Evolutionary conservation across 1,284 basidiomycete species (phyloP), one percentile per base, ranked within the genome.

Genomic region (Phenoliferia sp.): DNA sequence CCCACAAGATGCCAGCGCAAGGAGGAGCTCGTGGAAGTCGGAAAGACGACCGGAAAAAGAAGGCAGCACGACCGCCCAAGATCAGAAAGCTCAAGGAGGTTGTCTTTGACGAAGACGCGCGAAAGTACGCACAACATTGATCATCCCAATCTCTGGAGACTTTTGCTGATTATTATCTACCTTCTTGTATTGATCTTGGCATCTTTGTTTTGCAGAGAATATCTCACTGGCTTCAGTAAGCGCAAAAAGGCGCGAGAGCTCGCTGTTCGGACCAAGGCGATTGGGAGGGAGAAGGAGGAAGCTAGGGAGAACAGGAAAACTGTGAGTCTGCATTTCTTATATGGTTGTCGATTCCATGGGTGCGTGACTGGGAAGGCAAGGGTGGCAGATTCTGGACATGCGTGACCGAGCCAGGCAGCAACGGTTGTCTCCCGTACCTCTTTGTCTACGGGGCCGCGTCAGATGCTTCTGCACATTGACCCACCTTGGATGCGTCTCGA

Each of bases 221-320:
- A 87, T 79, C 78, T 93, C 76, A 92, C 90, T 15, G 90, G 90
- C 22, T 93, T 93, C 78, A 88, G 88, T 77, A 92, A 92, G 79
- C 86, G 90, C 71, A 93, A 93, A 77, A 77, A 90, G 61, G 85
- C 85, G 72, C 89, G 88, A 77, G 84, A 86, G 74, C 87, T 90
- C 28, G 70, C 70, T 26, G 70, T 64, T 39, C 34, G 68, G 34
- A 62, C 67, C 58, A 59, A 68, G 59, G 72, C 72, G 3, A 68
- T 71, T 35, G 64, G 62, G 58, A 69, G 73, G 31, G 75, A 76
- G 58, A 70, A 65, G 62, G 69, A 74, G 44, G 75, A 73, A 34
- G 31, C 67, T 28, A 63, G 64, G 33, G 59, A 74, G 63, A 64
- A 70, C 64, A 60, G 75, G 31, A 44, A 34, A 19, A 62, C 69